Base-by-base conservation (phyloP, 495 filamentous ascomycete genomes). In the Podospora pseudopauciseta region DNA sequence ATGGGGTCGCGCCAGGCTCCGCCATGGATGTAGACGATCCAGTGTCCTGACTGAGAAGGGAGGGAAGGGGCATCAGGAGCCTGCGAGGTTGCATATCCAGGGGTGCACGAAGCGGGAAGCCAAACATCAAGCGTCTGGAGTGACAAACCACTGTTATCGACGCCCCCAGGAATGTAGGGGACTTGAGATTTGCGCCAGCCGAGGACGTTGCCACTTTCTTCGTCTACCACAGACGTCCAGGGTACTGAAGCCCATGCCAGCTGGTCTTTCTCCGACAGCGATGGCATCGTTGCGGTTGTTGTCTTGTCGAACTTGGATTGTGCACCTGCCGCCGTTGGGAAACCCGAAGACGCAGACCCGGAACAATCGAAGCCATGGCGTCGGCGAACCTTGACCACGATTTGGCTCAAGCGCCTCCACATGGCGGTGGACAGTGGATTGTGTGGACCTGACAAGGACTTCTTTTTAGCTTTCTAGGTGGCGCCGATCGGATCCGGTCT, bases 1-100 rank as follows among this genome's bases (percentile, higher is more conserved):
- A 75, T 76, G 59, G 92, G 92, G 73, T 96, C 93, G 67, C 91
- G 86, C 91, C 92, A 97, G 73, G 90, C 93, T 73, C 93, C 93
- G 72, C 94, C 92, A 80, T 96, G 94, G 76, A 97, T 89, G 80
- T 87, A 93, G 72, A 90, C 87, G 49, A 77, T 23, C 67, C 68
- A 74, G 11, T 55, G 58, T n/a, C 57, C 56, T 63, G 62, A 56
- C 34, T 3, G 64, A 26, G 9, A 39, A 2, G 67, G 65, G 44
- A 71, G 63, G 65, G 62, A 63, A 53, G 59, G 16, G 1, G 67
- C n/a, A 18, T 63, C 16, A 16, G 39, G 39, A 20, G 55, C 16
- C n/a, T 58, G 9, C 55, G 13, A 19, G 23, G 18, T 18, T 58
- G n/a, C n/a, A 18, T 20, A 0, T 3, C 18, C 23, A 26, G n/a